Evolutionary conservation across 2,329 filamentous ascomycete species (phyloP), one percentile per base, ranked within the genome.

Genomic region (Fusarium veterinarium): DNA sequence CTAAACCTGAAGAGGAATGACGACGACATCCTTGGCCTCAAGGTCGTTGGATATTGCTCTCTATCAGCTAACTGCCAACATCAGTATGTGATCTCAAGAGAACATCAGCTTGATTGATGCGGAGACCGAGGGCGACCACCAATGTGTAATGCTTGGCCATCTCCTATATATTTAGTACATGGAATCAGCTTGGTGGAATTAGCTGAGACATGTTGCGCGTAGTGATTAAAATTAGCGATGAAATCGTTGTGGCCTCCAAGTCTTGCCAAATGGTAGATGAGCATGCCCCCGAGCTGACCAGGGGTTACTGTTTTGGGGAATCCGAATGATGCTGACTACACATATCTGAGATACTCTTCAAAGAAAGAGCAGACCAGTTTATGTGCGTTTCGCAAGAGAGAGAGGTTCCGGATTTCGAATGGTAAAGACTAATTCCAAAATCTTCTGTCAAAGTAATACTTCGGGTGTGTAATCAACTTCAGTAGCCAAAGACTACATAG

Each of bases 261-360:
- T 25, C 40, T 60, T 49, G 33, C n/a, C 44, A 60, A 40, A 67
- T 14, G 11, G 40, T 35, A 60, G 25, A 31, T 23, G 37, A 55
- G 51, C 30, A 45, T 35, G 40, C 20, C 28, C 56, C 33, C 28
- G 40, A 66, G 20, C 33, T 67, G 61, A 60, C 31, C 38, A 55
- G 73, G 75, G 69, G 30, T 73, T 77, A 75, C 76, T 71, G 30
- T 35, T 68, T 76, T 69, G 23, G 74, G 76, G 31, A 77, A 76
- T 61, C 76, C 75, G 76, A 59, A 23, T 64, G 41, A 67, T 64
- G 41, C 23, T 40, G 23, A 53, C 33, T 48, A 51, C 56, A 60
- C 42, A 46, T 31, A 37, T 35, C 44, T 49, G 55, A 60, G 19
- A 41, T 25, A 63, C n/a, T 44, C 45, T 28, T 33, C 37, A 23